Evolutionary conservation across 2,329 filamentous ascomycete genomes (phyloP).

Genomic region (Alternaria ethzedia): DNA sequence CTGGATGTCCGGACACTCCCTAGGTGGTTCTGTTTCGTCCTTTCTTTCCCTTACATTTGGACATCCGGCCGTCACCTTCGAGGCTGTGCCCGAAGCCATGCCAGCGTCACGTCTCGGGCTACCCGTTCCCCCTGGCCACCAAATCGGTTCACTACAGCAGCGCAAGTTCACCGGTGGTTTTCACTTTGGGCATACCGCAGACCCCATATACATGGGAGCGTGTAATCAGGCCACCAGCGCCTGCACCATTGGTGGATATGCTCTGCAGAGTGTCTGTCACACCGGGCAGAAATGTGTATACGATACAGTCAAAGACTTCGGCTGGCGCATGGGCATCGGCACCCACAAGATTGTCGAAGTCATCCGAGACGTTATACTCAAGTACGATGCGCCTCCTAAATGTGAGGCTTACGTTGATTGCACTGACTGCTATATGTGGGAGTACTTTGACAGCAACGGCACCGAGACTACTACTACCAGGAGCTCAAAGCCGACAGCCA

Average conservation of each 20-base stretch:
- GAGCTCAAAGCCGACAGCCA: constrained; percentile 56
- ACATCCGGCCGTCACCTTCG: constrained; percentile 87
- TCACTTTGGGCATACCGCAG: constrained; percentile 94
- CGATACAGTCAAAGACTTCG: constrained; percentile 88
- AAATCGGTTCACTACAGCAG: constrained; percentile 71
- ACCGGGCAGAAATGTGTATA: constrained; percentile 87
- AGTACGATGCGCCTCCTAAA: constrained; percentile 79
- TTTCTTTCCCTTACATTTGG: constrained; percentile 91
- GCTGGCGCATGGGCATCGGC: constrained; percentile 88
- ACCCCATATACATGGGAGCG: constrained; percentile 91
- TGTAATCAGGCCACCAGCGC: constrained; percentile 90
- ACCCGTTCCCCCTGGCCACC: constrained; percentile 79
- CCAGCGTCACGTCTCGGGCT: constrained; percentile 84
- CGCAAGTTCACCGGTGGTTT: constrained; percentile 73
- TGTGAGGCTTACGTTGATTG: constrained; percentile 79
- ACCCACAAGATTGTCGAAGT: constrained; percentile 90
- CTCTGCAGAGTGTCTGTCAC: constrained; percentile 91
- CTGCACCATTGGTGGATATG: constrained; percentile 91
- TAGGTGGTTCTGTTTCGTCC: constrained; percentile 89
- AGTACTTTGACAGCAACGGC: constrained; percentile 91
- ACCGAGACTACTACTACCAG: constrained; percentile 71
- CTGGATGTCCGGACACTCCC: constrained; percentile 91
- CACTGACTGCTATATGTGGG: constrained; percentile 90
- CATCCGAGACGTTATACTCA: constrained; percentile 83
- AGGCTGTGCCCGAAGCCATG: constrained; percentile 89